These are phyloP conservation scores for Allantophomopsis cytisporea DNA, from an alignment of 2,329 filamentous ascomycete species.

Conservation along the genomic window DNA sequence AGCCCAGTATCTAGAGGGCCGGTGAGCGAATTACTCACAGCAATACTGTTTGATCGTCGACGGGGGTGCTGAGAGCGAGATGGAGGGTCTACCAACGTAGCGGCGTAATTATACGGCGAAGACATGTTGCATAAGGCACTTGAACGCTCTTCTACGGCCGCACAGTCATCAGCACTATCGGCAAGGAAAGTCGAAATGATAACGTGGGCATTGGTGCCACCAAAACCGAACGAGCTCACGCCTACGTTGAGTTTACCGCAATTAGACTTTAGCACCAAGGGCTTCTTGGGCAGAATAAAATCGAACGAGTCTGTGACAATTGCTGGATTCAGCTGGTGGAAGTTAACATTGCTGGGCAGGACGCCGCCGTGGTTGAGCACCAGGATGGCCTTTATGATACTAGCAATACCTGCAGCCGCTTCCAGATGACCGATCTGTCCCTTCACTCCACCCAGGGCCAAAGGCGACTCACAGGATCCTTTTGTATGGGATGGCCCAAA, in stretches of 20 bases:
- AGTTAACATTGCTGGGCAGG: constrained; percentile 16
- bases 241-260: not conserved
- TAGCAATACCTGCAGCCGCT: constrained; percentile 13
- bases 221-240: constrained; percentile 11
- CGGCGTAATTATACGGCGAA: too few species aligned
- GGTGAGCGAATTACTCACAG: too few species aligned
- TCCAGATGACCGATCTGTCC: constrained; percentile 13
- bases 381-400: constrained; percentile 13
- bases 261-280: constrained; percentile 11
- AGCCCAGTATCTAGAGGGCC: too few species aligned
- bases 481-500: too few species aligned
- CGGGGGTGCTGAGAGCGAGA: too few species aligned
- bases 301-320: constrained; percentile 10
- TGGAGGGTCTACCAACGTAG: too few species aligned
- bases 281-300: constrained; percentile 8
- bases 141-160: too few species aligned
- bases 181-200: too few species aligned
- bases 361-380: constrained; percentile 12
- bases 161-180: too few species aligned
- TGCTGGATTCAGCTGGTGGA: constrained; percentile 10
- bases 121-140: too few species aligned
- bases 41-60: too few species aligned
- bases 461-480: too few species aligned
- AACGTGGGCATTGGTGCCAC: constrained; percentile 18
- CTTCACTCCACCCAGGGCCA: constrained; percentile 12